phyloP scores from a whole-genome alignment of 495 filamentous ascomycete species.

The Tuber borchii region DNA sequence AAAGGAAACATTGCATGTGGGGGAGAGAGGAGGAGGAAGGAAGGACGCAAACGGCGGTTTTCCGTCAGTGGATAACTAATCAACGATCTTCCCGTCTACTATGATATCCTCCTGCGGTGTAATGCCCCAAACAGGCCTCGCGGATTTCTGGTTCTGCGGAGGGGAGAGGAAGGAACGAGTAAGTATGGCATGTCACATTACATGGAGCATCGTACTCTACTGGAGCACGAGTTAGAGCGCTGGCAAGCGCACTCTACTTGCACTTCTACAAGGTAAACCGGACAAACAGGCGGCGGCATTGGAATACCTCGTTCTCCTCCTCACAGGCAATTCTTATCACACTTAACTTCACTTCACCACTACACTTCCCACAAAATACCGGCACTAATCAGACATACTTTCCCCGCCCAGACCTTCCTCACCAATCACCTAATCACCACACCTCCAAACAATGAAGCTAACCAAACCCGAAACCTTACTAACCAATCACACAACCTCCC shows the following conservation, averaged over 20 bases:
- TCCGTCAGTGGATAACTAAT: background rate
- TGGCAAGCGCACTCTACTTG: background rate
- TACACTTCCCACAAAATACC: background rate
- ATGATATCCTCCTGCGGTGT: background rate
- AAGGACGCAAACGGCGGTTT: background rate
- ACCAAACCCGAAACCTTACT: background rate
- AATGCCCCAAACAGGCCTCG: background rate
- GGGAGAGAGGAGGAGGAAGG: background rate
- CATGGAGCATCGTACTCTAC: background rate
- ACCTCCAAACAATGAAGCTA: background rate
- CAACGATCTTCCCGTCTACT: background rate
- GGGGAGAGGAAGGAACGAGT: background rate
- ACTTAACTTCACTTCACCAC: background rate
- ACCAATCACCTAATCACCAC: constrained; percentile 3
- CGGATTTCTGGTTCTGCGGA: background rate
- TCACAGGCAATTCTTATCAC: too few species aligned
- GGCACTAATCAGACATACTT: background rate
- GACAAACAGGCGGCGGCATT: background rate
- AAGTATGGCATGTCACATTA: background rate
- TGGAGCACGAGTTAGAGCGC: background rate
- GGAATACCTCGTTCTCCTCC: background rate
- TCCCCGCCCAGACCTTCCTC: background rate
- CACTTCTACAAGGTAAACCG: background rate
- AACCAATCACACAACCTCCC: constrained; percentile 3
- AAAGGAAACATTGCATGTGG: background rate